phyloP scores from a whole-genome alignment of 208 protist genomes.

The Crithidia expoeki region DNA sequence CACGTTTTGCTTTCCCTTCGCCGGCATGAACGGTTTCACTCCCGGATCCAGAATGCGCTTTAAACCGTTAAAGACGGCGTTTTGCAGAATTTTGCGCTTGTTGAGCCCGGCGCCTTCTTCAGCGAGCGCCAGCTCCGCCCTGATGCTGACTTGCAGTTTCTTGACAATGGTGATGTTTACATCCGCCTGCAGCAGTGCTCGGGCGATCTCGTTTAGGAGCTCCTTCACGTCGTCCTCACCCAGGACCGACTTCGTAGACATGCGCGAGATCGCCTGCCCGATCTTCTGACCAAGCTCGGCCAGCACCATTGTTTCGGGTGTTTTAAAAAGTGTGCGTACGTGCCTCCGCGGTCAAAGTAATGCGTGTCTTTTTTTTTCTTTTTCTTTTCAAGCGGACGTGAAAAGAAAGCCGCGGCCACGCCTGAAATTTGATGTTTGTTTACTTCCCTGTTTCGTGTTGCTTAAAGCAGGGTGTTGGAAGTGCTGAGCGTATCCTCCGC shows the following conservation, averaged over 20 bases:
- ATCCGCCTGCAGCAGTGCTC: slow-evolving; percentile 96
- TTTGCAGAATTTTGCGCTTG: slow-evolving; percentile 96
- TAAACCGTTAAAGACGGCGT: slow-evolving; percentile 96
- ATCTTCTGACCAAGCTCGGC: slow-evolving; percentile 94
- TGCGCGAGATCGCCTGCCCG: slow-evolving; percentile 90
- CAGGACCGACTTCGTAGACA: slow-evolving; percentile 93
- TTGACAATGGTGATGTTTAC: slow-evolving; percentile 96
- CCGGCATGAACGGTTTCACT: slow-evolving; percentile 94
- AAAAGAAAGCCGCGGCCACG: too few species aligned
- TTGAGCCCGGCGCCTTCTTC: slow-evolving; percentile 95
- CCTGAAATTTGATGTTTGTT: too few species aligned
- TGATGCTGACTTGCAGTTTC: slow-evolving; percentile 94
- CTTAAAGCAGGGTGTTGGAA: too few species aligned
- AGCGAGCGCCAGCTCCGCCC: slow-evolving; percentile 91
- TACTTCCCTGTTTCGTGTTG: too few species aligned
- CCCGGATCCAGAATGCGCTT: slow-evolving; percentile 97
- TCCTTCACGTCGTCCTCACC: slow-evolving; percentile 95
- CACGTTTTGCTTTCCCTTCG: slow-evolving; percentile 96
- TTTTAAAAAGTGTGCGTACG: not conserved
- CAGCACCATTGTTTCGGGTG: slow-evolving; percentile 81
- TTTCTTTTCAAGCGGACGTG: too few species aligned
- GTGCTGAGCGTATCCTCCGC: too few species aligned
- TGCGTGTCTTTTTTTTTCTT: too few species aligned
- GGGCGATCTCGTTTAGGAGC: slow-evolving; percentile 95
- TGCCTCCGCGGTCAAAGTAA: too few species aligned